phyloP scores from a whole-genome alignment of 257 asterid species.

The Lantana camara region DNA sequence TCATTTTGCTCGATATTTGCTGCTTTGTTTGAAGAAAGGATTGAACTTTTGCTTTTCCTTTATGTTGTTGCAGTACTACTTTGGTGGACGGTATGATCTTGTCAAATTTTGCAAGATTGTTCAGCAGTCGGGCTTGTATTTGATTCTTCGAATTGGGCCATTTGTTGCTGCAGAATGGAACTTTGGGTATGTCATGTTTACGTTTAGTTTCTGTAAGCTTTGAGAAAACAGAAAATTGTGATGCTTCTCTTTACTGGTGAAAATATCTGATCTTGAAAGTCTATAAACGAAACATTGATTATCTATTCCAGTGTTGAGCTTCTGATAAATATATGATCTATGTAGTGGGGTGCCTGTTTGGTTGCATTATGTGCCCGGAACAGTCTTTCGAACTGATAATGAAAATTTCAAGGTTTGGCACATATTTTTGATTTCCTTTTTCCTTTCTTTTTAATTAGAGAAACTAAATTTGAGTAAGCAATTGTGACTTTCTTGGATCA shows the following conservation, averaged over 20 bases:
- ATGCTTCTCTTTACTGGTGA: background rate
- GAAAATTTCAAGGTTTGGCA: conserved; percentile 73
- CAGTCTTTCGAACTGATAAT: conserved; percentile 86
- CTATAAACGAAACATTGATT: background rate
- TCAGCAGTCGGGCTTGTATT: conserved; percentile 71
- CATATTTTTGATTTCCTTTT: background rate
- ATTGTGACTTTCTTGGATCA: conserved; percentile 19
- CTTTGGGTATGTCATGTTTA: conserved; percentile 65
- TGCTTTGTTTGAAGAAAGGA: background rate
- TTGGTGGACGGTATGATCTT: conserved; percentile 90
- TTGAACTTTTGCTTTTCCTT: background rate
- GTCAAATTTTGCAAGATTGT: conserved; percentile 82
- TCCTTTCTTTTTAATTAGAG: background rate
- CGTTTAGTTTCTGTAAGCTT: too few relatives aligned
- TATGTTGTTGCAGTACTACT: conserved; percentile 58
- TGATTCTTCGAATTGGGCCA: conserved; percentile 91
- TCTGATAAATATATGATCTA: conserved; percentile 26
- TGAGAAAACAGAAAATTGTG: background rate
- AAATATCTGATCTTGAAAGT: background rate
- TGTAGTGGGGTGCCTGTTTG: conserved; percentile 93
- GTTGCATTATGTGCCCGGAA: conserved; percentile 90
- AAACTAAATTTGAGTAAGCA: background rate
- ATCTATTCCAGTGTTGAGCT: background rate
- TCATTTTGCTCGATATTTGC: background rate
- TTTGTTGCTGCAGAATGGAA: conserved; percentile 97